Percentiles rank a stretch among this genome's conserved stretches.
These are phyloP conservation scores for Pseudoneurospora amorphoporcata DNA, from an alignment of 495 filamentous ascomycete genomes.

Conservation along the genomic window DNA sequence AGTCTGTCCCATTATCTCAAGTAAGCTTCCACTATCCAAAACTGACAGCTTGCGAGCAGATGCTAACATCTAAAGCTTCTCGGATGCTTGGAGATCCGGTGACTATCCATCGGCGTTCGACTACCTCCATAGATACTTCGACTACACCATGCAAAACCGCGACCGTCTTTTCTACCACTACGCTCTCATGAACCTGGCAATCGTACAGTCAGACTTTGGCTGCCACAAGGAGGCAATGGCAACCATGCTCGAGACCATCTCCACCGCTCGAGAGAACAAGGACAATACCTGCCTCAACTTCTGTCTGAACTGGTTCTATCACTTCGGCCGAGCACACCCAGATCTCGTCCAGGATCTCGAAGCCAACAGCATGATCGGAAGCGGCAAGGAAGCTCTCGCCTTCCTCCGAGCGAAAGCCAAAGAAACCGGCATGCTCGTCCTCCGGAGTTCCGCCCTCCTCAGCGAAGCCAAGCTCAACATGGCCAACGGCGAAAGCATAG, in stretches of 20 bases:
- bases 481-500: slow-evolving; percentile 65
- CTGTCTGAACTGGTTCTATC: slow-evolving; percentile 93
- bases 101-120: slow-evolving; percentile 88
- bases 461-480: slow-evolving; percentile 78
- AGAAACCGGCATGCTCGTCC: slow-evolving; percentile 77
- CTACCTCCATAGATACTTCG: slow-evolving; percentile 88
- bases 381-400: slow-evolving; percentile 68
- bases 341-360: slow-evolving; percentile 59
- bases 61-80: slow-evolving; percentile 44
- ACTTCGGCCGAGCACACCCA: slow-evolving; percentile 80
- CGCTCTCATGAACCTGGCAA: slow-evolving; percentile 85
- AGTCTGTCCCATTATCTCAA: slow-evolving; percentile 68
- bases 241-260: slow-evolving; percentile 86
- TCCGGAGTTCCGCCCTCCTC: slow-evolving; percentile 75
- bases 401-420: slow-evolving; percentile 84
- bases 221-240: slow-evolving; percentile 83
- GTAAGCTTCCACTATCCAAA: slow-evolving; percentile 28
- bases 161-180: slow-evolving; percentile 89
- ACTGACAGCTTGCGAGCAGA: slow-evolving; percentile 8
- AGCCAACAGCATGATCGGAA: slow-evolving; percentile 61
- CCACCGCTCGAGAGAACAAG: slow-evolving; percentile 81
- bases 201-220: slow-evolving; percentile 92
- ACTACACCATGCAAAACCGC: slow-evolving; percentile 85
- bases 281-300: slow-evolving; percentile 92
- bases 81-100: slow-evolving; percentile 83